Evolutionary conservation across 2,329 filamentous ascomycete species (phyloP).

Genomic region (Colletotrichum sidae): DNA sequence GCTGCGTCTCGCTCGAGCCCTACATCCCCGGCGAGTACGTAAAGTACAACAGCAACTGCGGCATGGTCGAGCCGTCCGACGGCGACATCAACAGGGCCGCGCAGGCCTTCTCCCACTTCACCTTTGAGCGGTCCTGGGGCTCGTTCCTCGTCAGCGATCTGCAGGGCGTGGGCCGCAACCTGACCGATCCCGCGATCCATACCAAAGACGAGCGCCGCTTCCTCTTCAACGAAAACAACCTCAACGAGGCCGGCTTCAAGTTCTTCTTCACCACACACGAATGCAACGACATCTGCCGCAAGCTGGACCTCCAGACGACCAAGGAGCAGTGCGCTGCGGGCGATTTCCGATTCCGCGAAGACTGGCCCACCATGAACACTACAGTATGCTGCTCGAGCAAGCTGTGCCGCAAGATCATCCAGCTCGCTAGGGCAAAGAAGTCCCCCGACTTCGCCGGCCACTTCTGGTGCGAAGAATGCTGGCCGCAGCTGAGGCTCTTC

Average conservation of each 20-base stretch:
- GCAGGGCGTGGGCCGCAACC: constrained; percentile 47
- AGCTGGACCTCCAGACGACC: constrained; percentile 45
- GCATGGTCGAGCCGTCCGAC: constrained; percentile 45
- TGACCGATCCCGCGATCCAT: constrained; percentile 48
- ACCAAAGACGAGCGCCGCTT: constrained; percentile 48
- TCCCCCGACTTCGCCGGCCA: constrained; percentile 41
- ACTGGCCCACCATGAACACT: constrained; percentile 46
- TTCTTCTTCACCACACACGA: constrained; percentile 51
- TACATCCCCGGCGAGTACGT: constrained; percentile 49
- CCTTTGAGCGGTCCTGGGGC: constrained; percentile 54
- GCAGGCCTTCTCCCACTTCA: constrained; percentile 56
- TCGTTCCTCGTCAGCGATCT: constrained; percentile 49
- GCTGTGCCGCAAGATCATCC: constrained; percentile 50
- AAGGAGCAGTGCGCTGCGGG: constrained; percentile 38
- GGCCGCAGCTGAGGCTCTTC: constrained; percentile 44
- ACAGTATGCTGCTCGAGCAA: constrained; percentile 54
- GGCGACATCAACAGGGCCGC: constrained; percentile 45
- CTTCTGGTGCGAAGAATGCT: constrained; percentile 49
- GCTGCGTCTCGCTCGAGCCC: constrained; percentile 50
- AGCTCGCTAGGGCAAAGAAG: constrained; percentile 38
- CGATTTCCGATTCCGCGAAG: constrained; percentile 43
- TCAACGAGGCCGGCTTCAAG: constrained; percentile 49
- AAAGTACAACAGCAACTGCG: constrained; percentile 53
- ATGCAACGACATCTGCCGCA: constrained; percentile 48
- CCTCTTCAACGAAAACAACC: constrained; percentile 47